phyloP scores from a whole-genome alignment of 2,329 filamentous ascomycete species.

The Cladosporium colombiae region DNA sequence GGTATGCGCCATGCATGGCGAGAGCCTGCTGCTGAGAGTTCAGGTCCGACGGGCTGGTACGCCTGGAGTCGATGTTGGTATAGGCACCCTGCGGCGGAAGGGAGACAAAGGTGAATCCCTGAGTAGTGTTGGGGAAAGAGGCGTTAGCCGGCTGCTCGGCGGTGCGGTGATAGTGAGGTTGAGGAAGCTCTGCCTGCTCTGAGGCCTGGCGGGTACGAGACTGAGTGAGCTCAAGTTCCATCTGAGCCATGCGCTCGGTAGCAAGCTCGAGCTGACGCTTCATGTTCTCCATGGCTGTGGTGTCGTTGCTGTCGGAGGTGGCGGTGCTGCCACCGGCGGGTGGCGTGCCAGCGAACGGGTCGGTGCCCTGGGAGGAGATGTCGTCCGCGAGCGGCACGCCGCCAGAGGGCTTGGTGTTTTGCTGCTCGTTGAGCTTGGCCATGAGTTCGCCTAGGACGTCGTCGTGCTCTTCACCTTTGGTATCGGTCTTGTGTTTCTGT shows the following conservation, averaged over 20 bases:
- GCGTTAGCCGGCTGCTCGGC: constrained; percentile 51
- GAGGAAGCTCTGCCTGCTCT: constrained; percentile 62
- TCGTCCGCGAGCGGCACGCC: constrained; percentile 41
- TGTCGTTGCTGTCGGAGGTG: constrained; percentile 36
- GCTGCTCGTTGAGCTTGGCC: constrained; percentile 72
- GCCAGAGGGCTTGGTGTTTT: constrained; percentile 52
- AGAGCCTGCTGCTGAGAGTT: constrained; percentile 11
- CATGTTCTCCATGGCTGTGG: constrained; percentile 42
- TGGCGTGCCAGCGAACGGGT: constrained; percentile 35
- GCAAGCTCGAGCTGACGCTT: constrained; percentile 72
- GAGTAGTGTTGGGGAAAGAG: constrained; percentile 32
- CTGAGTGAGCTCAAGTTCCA: constrained; percentile 70
- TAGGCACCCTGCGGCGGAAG: neutral
- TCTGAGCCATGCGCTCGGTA: constrained; percentile 67
- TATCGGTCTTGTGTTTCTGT: constrained; percentile 11
- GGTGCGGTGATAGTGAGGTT: constrained; percentile 61
- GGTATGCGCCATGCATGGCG: constrained; percentile 6
- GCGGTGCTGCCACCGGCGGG: constrained; percentile 27
- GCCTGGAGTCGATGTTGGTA: constrained; percentile 6
- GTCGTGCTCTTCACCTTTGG: constrained; percentile 20
- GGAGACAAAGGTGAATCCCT: constrained; percentile 25
- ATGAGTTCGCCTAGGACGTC: constrained; percentile 67
- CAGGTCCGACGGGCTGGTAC: constrained; percentile 14
- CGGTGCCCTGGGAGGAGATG: constrained; percentile 34
- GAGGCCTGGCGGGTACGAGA: constrained; percentile 63